These are phyloP conservation scores for Wallacemonas sp. DNA, from an alignment of 208 protist genomes.

Conservation along the genomic window DNA sequence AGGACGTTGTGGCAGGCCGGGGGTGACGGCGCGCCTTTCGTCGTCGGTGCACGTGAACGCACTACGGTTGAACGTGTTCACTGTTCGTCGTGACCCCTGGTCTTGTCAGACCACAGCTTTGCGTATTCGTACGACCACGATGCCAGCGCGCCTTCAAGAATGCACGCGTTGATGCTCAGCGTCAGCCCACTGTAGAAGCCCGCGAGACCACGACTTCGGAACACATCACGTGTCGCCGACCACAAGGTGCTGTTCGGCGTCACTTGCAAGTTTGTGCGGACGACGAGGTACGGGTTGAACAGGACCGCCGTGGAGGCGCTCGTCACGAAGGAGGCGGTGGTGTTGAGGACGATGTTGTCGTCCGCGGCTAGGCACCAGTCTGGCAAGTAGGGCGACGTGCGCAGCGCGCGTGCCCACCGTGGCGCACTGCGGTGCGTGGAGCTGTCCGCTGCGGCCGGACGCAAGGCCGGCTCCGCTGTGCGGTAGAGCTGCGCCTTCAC, in stretches of 20 bases:
- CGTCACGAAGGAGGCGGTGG: constrained; percentile 53
- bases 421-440: not conserved
- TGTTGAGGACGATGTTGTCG: constrained; percentile 75
- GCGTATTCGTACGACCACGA: constrained; percentile 87
- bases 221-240: constrained; percentile 39
- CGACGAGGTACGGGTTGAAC: constrained; percentile 85
- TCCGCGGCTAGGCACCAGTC: constrained; percentile 47
- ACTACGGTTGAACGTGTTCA: no score
- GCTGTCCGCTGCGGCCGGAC: constrained; percentile 1
- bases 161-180: constrained; percentile 66
- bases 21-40: no score
- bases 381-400: constrained; percentile 10
- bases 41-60: no score
- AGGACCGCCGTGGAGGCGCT: constrained; percentile 67
- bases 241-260: constrained; percentile 62
- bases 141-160: constrained; percentile 72
- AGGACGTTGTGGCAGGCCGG: not conserved
- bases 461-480: constrained; percentile 27
- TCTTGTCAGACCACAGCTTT: constrained; percentile 72
- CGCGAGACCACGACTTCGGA: constrained; percentile 38
- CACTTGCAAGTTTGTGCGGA: constrained; percentile 80
- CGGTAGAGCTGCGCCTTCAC: constrained; percentile 55
- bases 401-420: not conserved
- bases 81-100: not conserved
- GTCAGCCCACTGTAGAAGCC: constrained; percentile 74